Base-by-base conservation (phyloP, 305 asterid genomes). In the Salvia sclarea region DNA sequence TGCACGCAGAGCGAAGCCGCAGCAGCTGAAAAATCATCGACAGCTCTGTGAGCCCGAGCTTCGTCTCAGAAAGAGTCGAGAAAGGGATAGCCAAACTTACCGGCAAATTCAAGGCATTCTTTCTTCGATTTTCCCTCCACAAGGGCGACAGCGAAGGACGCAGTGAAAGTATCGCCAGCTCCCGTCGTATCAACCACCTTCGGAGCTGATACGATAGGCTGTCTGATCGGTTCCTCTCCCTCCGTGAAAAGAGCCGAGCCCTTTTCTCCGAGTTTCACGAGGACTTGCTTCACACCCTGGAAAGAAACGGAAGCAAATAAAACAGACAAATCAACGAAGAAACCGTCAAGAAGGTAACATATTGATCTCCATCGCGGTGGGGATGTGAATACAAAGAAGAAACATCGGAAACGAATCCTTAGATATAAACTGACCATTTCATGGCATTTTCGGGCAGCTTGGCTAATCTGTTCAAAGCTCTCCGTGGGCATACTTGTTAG, bases 1-100 rank as follows among this genome's bases (percentile, higher is more conserved):
- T 87, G 96, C 76, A 93, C 87, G 79, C 98, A 94, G 14, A 94
- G 88, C 12, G 97, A 88, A 69, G 98, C 98, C 31, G 97, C 98
- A n/a, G 97, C 96, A 69, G 98, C 98, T 93, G 92, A 69, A 75
- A 70, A 70, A 22, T 8, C 5, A 61, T 22, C 0, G 10, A 21
- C 7, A 31, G 17, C 22, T 3, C 18, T 25, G 21, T 38, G 3
- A 57, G 40, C 4, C 31, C 4, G 20, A 24, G 7, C 25, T 37
- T 45, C 12, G 3, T 40, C 22, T 24, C 5, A 2, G 17, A 43
- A 22, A 38, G 40, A 12, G 45, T 40, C 63, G 68, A 70, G 68
- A 70, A 13, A 53, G 5, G 47, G n/a, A 59, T 5, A 69, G 35
- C 43, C 6, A 30, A 64, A 45, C 72, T 9, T 81, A 92, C 98